phyloP scores from a whole-genome alignment of 495 filamentous ascomycete species.

The Penicillium bialowiezense region DNA sequence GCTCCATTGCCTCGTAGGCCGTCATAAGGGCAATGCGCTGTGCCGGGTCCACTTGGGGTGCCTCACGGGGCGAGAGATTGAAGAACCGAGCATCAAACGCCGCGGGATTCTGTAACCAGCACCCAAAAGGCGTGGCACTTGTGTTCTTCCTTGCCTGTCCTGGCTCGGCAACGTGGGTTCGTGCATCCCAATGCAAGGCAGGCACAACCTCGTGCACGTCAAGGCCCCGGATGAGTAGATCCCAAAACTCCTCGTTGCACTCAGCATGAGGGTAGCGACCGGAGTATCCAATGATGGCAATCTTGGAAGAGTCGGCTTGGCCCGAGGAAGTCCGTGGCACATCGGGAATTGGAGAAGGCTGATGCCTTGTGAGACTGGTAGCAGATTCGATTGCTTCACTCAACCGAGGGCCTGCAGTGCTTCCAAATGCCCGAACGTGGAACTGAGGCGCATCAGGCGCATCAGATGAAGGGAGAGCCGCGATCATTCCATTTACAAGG shows the following conservation, averaged over 20 bases:
- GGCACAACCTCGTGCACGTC: conserved; percentile 51
- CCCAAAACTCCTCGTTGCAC: conserved; percentile 62
- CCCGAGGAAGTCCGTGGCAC: conserved; percentile 8
- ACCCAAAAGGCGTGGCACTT: conserved; percentile 71
- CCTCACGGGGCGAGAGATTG: conserved; percentile 89
- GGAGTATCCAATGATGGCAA: conserved; percentile 73
- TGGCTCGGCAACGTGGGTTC: conserved; percentile 67
- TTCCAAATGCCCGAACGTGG: background rate
- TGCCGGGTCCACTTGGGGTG: conserved; percentile 78
- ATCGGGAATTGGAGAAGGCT: conserved; percentile 11
- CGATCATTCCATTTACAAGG: background rate
- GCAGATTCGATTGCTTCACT: conserved; percentile 32
- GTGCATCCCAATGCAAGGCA: conserved; percentile 66
- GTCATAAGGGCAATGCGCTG: conserved; percentile 76
- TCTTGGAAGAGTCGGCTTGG: conserved; percentile 31
- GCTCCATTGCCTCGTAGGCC: conserved; percentile 82
- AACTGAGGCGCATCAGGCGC: background rate
- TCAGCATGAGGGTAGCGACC: conserved; percentile 65
- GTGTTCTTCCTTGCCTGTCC: conserved; percentile 67
- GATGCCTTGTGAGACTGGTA: conserved; percentile 37
- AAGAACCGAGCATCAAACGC: conserved; percentile 83
- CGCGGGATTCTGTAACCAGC: conserved; percentile 77
- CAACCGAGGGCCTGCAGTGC: background rate
- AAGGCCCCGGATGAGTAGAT: conserved; percentile 60
- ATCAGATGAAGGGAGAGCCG: background rate